Evolutionary conservation across 768 basidiomycete genomes (phyloP).

Genomic region (Kondoa malvinella): DNA sequence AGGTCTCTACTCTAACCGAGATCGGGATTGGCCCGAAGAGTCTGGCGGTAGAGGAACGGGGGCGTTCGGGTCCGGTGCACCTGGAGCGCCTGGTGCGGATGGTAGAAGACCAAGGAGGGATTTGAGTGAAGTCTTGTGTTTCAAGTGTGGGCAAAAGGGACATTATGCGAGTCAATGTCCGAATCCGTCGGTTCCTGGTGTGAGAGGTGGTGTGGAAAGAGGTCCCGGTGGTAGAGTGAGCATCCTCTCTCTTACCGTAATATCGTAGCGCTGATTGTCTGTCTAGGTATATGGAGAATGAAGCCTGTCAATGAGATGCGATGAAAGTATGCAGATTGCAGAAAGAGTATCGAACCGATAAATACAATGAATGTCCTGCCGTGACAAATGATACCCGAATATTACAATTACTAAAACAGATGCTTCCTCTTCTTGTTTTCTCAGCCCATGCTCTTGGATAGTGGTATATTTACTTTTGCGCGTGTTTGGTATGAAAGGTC

Average conservation of each 20-base stretch:
- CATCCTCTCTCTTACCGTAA: not conserved
- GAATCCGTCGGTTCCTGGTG: slow-evolving; percentile 3
- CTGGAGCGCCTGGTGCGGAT: not conserved
- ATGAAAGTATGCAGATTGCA: not conserved
- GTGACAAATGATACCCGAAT: not conserved
- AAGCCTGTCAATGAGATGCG: too few species aligned
- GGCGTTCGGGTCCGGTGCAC: not conserved
- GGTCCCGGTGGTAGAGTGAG: slow-evolving; percentile 10
- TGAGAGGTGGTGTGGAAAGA: slow-evolving; percentile 9
- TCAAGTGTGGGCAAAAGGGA: slow-evolving; percentile 6
- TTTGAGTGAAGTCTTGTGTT: slow-evolving; percentile 4
- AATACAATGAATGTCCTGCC: not conserved
- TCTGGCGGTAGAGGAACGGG: not conserved
- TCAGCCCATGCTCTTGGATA: not conserved
- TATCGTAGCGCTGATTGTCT: not conserved
- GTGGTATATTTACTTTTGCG: not conserved
- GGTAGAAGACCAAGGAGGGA: not conserved
- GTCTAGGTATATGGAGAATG: not conserved
- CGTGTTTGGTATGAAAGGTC: not conserved
- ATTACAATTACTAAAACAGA: not conserved
- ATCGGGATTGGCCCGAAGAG: not conserved
- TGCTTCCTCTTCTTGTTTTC: not conserved
- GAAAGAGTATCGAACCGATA: not conserved
- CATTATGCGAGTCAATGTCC: slow-evolving; percentile 6
- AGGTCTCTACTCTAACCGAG: not conserved